A percentile compares a stretch with the other conserved stretches of the same genome.
phyloP scores from a whole-genome alignment of 441 rosid species.

The Kokia cookei region DNA sequence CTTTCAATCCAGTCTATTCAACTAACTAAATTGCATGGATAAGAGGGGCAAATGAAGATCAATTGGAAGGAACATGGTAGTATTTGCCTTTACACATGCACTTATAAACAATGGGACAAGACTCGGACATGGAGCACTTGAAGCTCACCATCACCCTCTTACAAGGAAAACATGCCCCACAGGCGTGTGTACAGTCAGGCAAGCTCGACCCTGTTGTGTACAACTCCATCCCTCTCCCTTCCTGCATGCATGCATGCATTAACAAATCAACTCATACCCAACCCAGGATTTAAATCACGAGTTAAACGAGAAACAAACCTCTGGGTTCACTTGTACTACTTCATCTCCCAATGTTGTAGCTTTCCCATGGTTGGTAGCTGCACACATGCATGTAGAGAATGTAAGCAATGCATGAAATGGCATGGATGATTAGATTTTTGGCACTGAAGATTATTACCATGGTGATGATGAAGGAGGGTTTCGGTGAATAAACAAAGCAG shows the following conservation, averaged over 20 bases:
- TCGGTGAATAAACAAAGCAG: conserved; percentile 12
- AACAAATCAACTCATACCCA: neutral
- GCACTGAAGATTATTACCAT: conserved; percentile 2
- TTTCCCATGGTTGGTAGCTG: neutral
- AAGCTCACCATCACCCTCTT: conserved; percentile 69
- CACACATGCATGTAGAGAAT: neutral
- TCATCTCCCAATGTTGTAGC: neutral
- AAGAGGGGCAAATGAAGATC: neutral
- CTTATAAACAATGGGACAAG: conserved; percentile 59
- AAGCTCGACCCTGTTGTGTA: conserved; percentile 57
- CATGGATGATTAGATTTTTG: neutral
- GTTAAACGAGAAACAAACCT: conserved; percentile 2
- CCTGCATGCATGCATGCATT: conserved; percentile 1
- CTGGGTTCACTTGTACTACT: neutral
- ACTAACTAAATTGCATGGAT: neutral
- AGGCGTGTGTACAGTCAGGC: conserved; percentile 67
- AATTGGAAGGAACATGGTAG: conserved; percentile 73
- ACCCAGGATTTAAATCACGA: neutral
- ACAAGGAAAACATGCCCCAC: conserved; percentile 61
- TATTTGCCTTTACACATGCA: conserved; percentile 66
- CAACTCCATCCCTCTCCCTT: conserved; percentile 33
- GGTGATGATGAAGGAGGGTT: conserved; percentile 16
- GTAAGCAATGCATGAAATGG: neutral
- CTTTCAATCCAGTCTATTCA: neutral
- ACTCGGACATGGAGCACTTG: conserved; percentile 51